Base-by-base conservation (phyloP, 2,329 filamentous ascomycete species). In the Claviceps citrina region DNA sequence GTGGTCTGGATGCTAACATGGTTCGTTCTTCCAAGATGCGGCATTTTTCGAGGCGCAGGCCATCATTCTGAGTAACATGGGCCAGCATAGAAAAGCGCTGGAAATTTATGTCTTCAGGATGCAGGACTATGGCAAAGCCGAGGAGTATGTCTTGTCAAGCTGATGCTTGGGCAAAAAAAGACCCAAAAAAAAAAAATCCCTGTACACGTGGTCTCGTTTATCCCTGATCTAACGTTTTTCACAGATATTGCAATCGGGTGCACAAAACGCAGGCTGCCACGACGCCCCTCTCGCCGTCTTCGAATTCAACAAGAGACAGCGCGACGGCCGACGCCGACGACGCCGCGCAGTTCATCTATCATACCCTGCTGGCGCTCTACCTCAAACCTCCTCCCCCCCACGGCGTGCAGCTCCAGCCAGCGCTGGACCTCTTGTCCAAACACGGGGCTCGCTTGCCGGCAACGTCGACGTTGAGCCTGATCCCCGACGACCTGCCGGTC, bases 31-130 rank as follows among this genome's bases (percentile, higher is more conserved):
- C 9, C 10, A 15, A 89, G 85, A 95, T 56, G 68, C 86, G 0
- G 69, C 75, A 3, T 95, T 95, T 52, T 93, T 82, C 58, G 89
- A 96, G 57, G 78, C 85, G 2, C 78, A 89, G 45, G 91, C 91
- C 6, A 80, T 96, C 33, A 79, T 96, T 16, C 73, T 96, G 30
- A 86, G 84, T 59, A 93, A 91, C 50, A 94, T 96, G 84, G 85
- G 84, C 6, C 81, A 89, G 51, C 87, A 98, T 62, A 87, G 85
- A 55, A 86, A 96, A 60, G 91, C 91, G 0, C 65, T 98, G n/a
- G 82, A 91, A 55, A 94, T 98, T 39, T 98, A 94, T 56, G 89
- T 96, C 22, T 98, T 95, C 63, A 91, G 89, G 58, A 74, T 98
- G 58, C 67, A 82, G 49, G 81, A 94, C 57, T 89, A 84, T 46